These are phyloP conservation scores for Saturnispora dispora DNA, from an alignment of 805 yeast species.

Conservation along the genomic window DNA sequence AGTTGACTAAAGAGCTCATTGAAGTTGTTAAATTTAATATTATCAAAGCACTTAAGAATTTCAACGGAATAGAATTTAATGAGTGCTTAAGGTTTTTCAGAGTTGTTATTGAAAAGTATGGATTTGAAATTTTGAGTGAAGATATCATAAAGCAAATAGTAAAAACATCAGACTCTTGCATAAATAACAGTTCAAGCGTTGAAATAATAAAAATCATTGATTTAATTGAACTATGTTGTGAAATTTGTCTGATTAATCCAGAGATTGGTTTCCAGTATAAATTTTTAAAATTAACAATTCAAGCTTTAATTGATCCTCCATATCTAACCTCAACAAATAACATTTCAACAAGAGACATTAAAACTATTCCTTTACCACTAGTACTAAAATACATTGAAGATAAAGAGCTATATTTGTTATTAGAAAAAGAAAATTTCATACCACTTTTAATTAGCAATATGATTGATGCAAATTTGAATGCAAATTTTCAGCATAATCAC, in stretches of 20 bases:
- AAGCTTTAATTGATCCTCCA: conserved; percentile 12
- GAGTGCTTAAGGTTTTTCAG: conserved; percentile 11
- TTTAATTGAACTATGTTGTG: conserved; percentile 6
- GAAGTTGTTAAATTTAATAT: conserved; percentile 3
- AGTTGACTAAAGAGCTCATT: background rate
- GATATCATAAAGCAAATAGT: background rate
- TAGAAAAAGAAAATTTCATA: conserved; percentile 56
- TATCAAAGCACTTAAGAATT: conserved; percentile 1
- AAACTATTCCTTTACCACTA: conserved; percentile 7
- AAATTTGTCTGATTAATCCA: conserved; percentile 5
- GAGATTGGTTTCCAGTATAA: conserved; percentile 5
- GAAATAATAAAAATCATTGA: background rate
- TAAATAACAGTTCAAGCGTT: background rate
- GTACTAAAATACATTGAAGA: conserved; percentile 48
- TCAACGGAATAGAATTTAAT: conserved; percentile 4
- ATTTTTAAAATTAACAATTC: conserved; percentile 6
- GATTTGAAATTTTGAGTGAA: background rate
- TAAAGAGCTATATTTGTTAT: conserved; percentile 42
- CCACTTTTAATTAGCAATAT: conserved; percentile 36
- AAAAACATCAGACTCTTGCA: background rate
- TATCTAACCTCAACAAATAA: background rate
- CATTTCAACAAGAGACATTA: conserved; percentile 3
- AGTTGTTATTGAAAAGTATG: background rate
- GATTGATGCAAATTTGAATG: conserved; percentile 4
- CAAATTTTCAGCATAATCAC: conserved; percentile 5